Evolutionary conservation across 768 basidiomycete species (phyloP), one percentile per base, ranked within the genome.

Genomic region (Calocybe gangraenosa): DNA sequence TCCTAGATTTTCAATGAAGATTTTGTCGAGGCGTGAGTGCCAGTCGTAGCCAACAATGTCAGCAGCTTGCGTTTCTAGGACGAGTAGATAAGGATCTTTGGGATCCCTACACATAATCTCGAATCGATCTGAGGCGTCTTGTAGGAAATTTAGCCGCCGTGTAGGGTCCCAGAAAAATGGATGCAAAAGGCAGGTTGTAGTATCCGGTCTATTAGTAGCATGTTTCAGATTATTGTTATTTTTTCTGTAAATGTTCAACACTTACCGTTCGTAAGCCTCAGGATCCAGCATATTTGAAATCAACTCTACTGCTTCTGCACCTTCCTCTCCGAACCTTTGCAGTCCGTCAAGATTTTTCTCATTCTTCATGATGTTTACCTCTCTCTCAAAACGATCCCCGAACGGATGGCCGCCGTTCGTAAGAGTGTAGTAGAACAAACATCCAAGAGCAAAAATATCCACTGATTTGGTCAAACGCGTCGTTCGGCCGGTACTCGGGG

Each of bases 51-150:
- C 93, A 2, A 99, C 86, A 39, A 98, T 83, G 7, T 66, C 63
- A 23, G 58, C 52, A 0, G 91, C 87, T 37, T 74, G 75, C 0
- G 66, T 74, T 67, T 99, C 96, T 14, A 99, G 76, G 9, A 74
- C 66, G 10, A 89, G 55, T 18, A 99, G 74, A 45, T 81, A 75
- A 0, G 80, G 73, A 46, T 95, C 91, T 46, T 81, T 83, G 0
- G 94, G 93, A 38, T 95, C 93, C 22, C 92, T 81, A 54, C 85
- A 88, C 92, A 98, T 95, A 61, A 93, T 93, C 65, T 98, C 96
- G 63, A 98, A 99, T 3, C 94, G 81, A 65, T 98, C 95, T 0
- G 93, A 96, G 0, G 93, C 91, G 51, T 98, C 96, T 64, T 95
- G 94, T n/a, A 99, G 71, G 75, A 99, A 99, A 40, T 78, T 82